phyloP scores from a whole-genome alignment of 176 grass and related monocot genomes.

The Bolboschoenus planiculmis region DNA sequence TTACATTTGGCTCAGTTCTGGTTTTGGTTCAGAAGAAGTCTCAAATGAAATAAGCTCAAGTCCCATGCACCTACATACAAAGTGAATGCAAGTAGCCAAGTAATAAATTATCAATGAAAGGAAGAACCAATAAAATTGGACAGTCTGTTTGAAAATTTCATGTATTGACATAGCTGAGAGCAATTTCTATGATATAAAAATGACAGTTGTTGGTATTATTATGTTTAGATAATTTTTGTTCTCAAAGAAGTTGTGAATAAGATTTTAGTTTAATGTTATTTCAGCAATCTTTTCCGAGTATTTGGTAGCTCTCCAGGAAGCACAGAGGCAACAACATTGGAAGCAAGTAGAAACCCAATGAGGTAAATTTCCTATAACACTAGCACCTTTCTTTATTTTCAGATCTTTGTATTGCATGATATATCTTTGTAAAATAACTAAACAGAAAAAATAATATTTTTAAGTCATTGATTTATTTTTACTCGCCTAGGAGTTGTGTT shows the following conservation, averaged over 20 bases:
- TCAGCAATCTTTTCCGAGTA: constrained; percentile 81
- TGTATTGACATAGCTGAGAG: constrained; percentile 30
- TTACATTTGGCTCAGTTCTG: neutral
- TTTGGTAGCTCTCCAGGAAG: constrained; percentile 58
- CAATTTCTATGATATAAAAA: neutral
- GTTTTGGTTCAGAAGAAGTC: neutral
- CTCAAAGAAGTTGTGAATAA: neutral
- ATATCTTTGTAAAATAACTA: neutral
- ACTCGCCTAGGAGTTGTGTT: neutral
- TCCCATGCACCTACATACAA: neutral
- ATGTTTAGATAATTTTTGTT: neutral
- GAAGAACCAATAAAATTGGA: neutral
- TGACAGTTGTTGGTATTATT: neutral
- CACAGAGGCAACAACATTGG: constrained; percentile 54
- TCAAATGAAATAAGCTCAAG: neutral
- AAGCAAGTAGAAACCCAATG: constrained; percentile 79
- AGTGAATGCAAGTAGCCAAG: neutral
- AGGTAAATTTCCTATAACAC: constrained; percentile 36
- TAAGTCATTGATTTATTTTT: neutral
- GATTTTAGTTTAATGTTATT: neutral
- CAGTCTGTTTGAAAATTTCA: neutral
- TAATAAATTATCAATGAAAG: neutral
- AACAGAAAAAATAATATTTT: neutral
- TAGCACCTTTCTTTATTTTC: neutral
- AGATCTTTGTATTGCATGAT: neutral